Percentiles rank a stretch among this genome's conserved stretches.
These are phyloP conservation scores for Amylostereum areolatum DNA, from an alignment of 1,284 basidiomycete genomes.

Conservation along the genomic window DNA sequence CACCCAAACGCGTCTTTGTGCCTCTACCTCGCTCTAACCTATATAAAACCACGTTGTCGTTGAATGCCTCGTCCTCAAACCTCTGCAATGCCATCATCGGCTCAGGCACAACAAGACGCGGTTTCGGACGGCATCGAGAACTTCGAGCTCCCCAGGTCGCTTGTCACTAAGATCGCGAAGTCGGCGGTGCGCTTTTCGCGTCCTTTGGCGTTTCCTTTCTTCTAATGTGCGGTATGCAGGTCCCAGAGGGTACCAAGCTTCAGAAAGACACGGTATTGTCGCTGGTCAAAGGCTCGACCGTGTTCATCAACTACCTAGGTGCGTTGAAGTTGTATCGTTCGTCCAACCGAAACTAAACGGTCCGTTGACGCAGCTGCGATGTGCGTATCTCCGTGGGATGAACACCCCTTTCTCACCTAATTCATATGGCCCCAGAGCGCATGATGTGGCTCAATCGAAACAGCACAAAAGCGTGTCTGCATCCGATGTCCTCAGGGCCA, in stretches of 20 bases:
- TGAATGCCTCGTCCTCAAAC: not conserved
- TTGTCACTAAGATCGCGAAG: constrained; percentile 81
- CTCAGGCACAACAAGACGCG: constrained; percentile 69
- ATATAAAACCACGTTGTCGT: no score
- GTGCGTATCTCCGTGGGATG: constrained; percentile 4
- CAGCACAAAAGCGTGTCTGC: constrained; percentile 87
- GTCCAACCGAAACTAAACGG: not conserved
- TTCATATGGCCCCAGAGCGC: constrained; percentile 48
- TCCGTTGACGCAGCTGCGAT: constrained; percentile 9
- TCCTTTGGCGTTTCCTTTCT: not conserved
- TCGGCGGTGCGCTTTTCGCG: constrained; percentile 43
- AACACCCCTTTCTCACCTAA: not conserved
- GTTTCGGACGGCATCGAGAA: constrained; percentile 79
- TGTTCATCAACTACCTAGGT: constrained; percentile 91
- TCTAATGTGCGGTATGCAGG: constrained; percentile 33
- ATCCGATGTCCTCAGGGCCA: constrained; percentile 82
- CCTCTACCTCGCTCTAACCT: no score
- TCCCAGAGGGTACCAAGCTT: constrained; percentile 80
- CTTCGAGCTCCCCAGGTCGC: constrained; percentile 78
- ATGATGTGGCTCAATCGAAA: constrained; percentile 79
- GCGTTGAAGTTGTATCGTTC: constrained; percentile 21
- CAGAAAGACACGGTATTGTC: constrained; percentile 84
- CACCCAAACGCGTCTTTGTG: no score
- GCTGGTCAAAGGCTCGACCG: constrained; percentile 79
- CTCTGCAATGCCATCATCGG: constrained; percentile 32